phyloP scores from a whole-genome alignment of 2,329 filamentous ascomycete genomes.

The Fusarium nygamai region DNA sequence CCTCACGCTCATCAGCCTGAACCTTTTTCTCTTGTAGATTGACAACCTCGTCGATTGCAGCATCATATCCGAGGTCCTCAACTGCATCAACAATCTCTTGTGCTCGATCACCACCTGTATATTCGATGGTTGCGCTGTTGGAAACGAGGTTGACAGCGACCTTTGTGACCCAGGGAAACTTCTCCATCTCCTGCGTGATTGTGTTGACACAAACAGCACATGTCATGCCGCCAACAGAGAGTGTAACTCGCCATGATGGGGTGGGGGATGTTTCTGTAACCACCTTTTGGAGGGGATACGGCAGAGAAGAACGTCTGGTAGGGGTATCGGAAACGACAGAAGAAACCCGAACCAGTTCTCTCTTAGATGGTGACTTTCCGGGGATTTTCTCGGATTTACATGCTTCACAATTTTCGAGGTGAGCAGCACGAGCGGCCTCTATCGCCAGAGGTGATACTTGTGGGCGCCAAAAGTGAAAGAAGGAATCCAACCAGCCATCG shows the following conservation, averaged over 20 bases:
- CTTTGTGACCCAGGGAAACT: conserved; percentile 65
- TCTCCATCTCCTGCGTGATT: conserved; percentile 68
- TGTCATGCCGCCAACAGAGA: conserved; percentile 78
- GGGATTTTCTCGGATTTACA: conserved; percentile 41
- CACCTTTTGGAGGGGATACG: conserved; percentile 39
- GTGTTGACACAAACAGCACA: conserved; percentile 74
- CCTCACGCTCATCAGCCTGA: conserved; percentile 57
- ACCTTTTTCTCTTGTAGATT: conserved; percentile 55
- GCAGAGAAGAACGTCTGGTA: conserved; percentile 6
- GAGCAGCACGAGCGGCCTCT: conserved; percentile 43
- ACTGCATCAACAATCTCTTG: conserved; percentile 58
- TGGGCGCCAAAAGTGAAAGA: conserved; percentile 47
- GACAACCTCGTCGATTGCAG: conserved; percentile 63
- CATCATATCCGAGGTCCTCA: conserved; percentile 73
- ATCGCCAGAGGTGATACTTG: conserved; percentile 37
- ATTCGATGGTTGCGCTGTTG: conserved; percentile 72
- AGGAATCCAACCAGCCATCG: conserved; percentile 42
- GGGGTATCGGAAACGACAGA: conserved; percentile 10
- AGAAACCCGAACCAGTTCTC: conserved; percentile 9
- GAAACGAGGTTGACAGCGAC: conserved; percentile 72
- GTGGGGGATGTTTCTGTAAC: conserved; percentile 22
- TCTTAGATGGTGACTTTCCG: conserved; percentile 4
- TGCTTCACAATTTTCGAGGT: conserved; percentile 52
- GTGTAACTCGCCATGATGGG: conserved; percentile 56
- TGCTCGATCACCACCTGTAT: conserved; percentile 49